These are phyloP conservation scores for Diaporthe amygdali DNA, from an alignment of 2,329 filamentous ascomycete species.

Conservation along the genomic window DNA sequence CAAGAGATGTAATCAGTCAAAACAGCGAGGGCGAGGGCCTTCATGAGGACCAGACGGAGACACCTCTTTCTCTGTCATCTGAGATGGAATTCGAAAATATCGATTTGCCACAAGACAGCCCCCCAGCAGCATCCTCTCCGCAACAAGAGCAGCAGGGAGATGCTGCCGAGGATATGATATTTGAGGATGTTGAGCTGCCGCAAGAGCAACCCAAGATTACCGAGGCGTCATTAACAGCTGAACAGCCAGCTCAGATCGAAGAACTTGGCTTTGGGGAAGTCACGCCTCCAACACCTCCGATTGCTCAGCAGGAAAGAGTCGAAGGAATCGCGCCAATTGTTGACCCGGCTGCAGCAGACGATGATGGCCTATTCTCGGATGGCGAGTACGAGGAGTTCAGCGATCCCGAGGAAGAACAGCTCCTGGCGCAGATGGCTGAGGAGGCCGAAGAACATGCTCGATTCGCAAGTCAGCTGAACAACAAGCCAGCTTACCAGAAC, in stretches of 20 bases:
- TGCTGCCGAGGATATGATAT: constrained; percentile 29
- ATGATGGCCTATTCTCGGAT: constrained; percentile 25
- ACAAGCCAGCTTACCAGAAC: constrained; percentile 72
- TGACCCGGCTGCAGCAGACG: constrained; percentile 21
- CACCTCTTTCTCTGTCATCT: constrained; percentile 27
- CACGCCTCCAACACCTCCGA: constrained; percentile 25
- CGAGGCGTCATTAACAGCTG: constrained; percentile 26
- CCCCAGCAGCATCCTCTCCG: constrained; percentile 19
- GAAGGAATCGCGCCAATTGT: constrained; percentile 31
- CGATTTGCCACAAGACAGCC: constrained; percentile 23
- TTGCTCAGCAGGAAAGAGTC: constrained; percentile 29
- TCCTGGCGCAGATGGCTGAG: constrained; percentile 82
- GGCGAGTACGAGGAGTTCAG: constrained; percentile 78
- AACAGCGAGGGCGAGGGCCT: not conserved
- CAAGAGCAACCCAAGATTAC: constrained; percentile 1
- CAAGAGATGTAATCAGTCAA: not conserved
- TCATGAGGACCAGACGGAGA: too few species aligned
- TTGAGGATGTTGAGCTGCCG: constrained; percentile 39
- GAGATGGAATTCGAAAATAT: constrained; percentile 46
- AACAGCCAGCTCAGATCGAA: constrained; percentile 33
- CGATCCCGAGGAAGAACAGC: constrained; percentile 90
- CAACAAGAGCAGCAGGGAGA: constrained; percentile 34
- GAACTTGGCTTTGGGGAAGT: constrained; percentile 33
- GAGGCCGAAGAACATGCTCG: constrained; percentile 94
- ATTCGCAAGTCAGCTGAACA: constrained; percentile 87